Percentiles rank a stretch among this genome's conserved stretches.
These are phyloP conservation scores for Calonectria pauciramosa DNA, from an alignment of 2,329 filamentous ascomycete species.

Conservation along the genomic window DNA sequence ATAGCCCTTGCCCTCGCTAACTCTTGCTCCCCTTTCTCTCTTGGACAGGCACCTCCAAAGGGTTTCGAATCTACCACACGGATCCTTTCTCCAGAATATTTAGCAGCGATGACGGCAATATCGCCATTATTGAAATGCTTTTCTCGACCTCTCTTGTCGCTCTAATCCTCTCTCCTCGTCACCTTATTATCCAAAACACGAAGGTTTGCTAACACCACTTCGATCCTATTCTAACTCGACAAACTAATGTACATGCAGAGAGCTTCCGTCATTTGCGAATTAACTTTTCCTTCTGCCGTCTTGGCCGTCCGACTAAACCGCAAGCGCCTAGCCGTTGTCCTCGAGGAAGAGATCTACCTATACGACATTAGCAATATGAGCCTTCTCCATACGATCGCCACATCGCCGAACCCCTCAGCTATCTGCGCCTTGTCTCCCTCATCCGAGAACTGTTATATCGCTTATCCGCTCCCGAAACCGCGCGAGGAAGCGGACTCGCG, in stretches of 20 bases:
- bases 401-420: constrained; percentile 91
- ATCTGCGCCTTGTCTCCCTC: constrained; percentile 95
- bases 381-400: constrained; percentile 90
- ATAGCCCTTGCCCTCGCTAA: constrained; percentile 27
- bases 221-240: constrained; percentile 1
- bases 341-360: constrained; percentile 97
- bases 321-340: constrained; percentile 91
- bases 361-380: constrained; percentile 99
- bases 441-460: constrained; percentile 95
- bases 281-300: constrained; percentile 97
- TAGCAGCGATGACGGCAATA: constrained; percentile 94
- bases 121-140: constrained; percentile 97
- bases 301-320: constrained; percentile 94
- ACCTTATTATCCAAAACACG: constrained; percentile 96
- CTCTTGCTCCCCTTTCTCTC: neutral
- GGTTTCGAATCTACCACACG: constrained; percentile 96
- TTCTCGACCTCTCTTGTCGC: constrained; percentile 98
- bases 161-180: constrained; percentile 89
- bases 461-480: constrained; percentile 87
- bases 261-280: constrained; percentile 92
- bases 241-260: constrained; percentile 57
- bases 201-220: constrained; percentile 70
- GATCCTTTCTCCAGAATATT: constrained; percentile 97
- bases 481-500: constrained; percentile 70
- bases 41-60: constrained; percentile 83